Evolutionary conservation across 805 yeast species (phyloP).

Genomic region (Suhomyces sp.): DNA sequence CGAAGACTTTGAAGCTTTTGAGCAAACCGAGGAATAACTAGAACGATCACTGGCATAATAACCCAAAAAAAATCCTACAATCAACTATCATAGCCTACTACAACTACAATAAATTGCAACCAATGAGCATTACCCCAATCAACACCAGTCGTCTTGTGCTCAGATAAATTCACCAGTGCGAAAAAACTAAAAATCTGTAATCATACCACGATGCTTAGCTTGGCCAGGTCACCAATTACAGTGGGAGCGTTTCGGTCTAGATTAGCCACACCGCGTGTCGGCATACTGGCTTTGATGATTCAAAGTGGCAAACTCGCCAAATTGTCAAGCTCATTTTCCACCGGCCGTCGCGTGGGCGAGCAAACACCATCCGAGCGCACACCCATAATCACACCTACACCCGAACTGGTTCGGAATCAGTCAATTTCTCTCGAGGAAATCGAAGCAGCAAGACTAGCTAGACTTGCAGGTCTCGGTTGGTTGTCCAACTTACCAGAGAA

Average conservation of each 20-base stretch:
- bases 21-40: not conserved
- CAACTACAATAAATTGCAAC: not conserved
- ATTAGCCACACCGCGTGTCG: not conserved
- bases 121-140: not conserved
- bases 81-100: not conserved
- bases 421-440: constrained; percentile 41
- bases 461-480: constrained; percentile 44
- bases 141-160: not conserved
- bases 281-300: not conserved
- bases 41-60: not conserved
- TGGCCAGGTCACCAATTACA: not conserved
- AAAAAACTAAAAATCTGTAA: not conserved
- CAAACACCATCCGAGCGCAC: not conserved
- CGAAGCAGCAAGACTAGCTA: constrained; percentile 49
- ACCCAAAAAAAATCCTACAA: not conserved
- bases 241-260: not conserved
- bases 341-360: not conserved
- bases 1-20: constrained; percentile 32
- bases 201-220: not conserved
- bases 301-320: not conserved
- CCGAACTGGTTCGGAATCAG: not conserved
- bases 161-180: not conserved
- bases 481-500: constrained; percentile 64
- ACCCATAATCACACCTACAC: not conserved
- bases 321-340: not conserved